Evolutionary conservation across 2,329 filamentous ascomycete species (phyloP), one percentile per base, ranked within the genome.

Genomic region (Aspergillus calidoustus): DNA sequence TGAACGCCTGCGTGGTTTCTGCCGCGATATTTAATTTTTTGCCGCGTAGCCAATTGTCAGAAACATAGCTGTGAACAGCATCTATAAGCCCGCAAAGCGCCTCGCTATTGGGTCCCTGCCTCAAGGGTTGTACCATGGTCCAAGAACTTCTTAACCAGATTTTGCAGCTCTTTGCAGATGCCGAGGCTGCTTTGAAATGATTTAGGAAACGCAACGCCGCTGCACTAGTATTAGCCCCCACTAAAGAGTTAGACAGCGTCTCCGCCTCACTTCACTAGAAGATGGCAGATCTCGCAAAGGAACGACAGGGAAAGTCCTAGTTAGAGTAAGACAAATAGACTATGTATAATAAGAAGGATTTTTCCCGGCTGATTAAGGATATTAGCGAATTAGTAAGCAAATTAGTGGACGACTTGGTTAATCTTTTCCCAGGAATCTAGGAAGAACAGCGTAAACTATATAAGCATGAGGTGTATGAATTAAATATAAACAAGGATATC

Each of bases 341-440:
- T 7, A 22, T 60, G 13, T 60, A 60, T 19, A 11, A 60, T 15
- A 34, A 50, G 44, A 55, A 50, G 52, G 44, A 49, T 22, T 60
- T 60, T 47, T 50, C 51, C 13, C 51, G 58, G 7, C n/a, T 60
- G 23, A 60, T 60, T 6, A 34, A 60, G 23, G 58, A 60, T 23
- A 60, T 38, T 4, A 23, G n/a, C 22, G 23, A 50, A 30, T 11
- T 60, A 31, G 58, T 60, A 7, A 23, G n/a, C 22, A 17, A 50
- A 30, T 11, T 60, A 31, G 58, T 60, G 13, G 25, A 55, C 22
- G 52, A 49, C 6, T 48, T 60, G 31, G 25, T 47, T 9, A 34
- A 60, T 8, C 46, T 55, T 9, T 60, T 60, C 23, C 58, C 58
- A 0, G 58, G 25, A 3, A 43, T 49, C 8, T 13, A 60, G 19